Conservation (phyloP, 2,329 filamentous ascomycete species). For the Aspergillus novoparasiticus region DNA sequence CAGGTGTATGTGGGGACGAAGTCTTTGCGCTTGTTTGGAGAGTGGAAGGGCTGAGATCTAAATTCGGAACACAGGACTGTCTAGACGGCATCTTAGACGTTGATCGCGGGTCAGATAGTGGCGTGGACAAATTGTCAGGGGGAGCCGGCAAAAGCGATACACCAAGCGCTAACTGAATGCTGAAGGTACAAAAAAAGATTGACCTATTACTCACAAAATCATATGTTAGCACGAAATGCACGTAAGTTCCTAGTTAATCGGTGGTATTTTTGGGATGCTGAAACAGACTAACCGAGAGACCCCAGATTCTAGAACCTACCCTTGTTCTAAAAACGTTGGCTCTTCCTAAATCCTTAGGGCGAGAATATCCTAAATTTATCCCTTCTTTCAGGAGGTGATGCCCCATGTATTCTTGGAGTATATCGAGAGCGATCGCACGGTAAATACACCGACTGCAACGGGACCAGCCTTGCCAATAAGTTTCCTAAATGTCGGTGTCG, state of each 20-base stretch:
- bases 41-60: conserved; percentile 40
- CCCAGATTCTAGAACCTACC: conserved; percentile 15
- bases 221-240: not conserved
- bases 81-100: conserved; percentile 38
- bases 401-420: not conserved
- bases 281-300: conserved; percentile 8
- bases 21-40: conserved; percentile 32
- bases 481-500: conserved; percentile 9
- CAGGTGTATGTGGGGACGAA: conserved; percentile 37
- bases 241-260: not conserved
- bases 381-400: conserved; percentile 4
- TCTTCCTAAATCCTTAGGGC: not conserved
- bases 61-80: conserved; percentile 39
- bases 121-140: conserved; percentile 7
- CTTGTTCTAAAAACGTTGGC: conserved; percentile 2
- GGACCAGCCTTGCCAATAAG: conserved; percentile 29
- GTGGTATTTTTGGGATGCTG: conserved; percentile 6
- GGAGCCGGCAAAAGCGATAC: conserved; percentile 9
- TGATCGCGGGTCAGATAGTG: conserved; percentile 15
- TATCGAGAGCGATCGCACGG: not conserved
- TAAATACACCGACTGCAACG: conserved; percentile 20
- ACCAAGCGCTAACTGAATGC: conserved; percentile 3
- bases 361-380: conserved; percentile 12
- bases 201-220: not conserved
- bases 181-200: not conserved